Evolutionary conservation across 495 filamentous ascomycete species (phyloP).

Genomic region (Amniculicola lignicola): DNA sequence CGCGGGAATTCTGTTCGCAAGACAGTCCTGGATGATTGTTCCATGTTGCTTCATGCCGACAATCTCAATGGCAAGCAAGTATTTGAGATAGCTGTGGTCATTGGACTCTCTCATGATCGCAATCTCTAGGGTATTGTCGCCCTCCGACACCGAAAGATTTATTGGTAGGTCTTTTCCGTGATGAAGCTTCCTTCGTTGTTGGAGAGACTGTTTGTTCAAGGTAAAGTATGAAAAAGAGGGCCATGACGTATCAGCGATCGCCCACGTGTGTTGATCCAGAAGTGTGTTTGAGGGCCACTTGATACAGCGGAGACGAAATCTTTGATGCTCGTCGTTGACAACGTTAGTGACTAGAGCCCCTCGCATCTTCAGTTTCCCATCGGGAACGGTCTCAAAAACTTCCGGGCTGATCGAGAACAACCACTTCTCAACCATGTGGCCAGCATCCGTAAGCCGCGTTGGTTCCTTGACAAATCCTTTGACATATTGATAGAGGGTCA

Average conservation of each 20-base stretch:
- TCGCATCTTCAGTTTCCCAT: too few species aligned
- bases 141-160: constrained; percentile 31
- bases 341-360: too few species aligned
- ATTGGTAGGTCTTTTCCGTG: constrained; percentile 34
- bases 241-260: constrained; percentile 27
- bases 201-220: constrained; percentile 16
- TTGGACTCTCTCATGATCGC: constrained; percentile 4
- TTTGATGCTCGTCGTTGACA: constrained; percentile 11
- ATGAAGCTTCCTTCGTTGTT: constrained; percentile 26
- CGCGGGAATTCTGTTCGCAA: constrained; percentile 40
- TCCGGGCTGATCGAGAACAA: constrained; percentile 23
- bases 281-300: constrained; percentile 14
- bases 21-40: constrained; percentile 47
- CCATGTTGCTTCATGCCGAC: constrained; percentile 55
- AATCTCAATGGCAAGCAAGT: constrained; percentile 33
- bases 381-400: too few species aligned
- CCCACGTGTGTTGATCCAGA: constrained; percentile 27
- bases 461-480: constrained; percentile 32
- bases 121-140: constrained; percentile 28
- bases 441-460: constrained; percentile 6
- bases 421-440: constrained; percentile 22
- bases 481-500: constrained; percentile 39
- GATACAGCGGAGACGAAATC: constrained; percentile 28
- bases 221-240: constrained; percentile 18
- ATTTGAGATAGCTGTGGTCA: constrained; percentile 18